Evolutionary conservation across 352 stramenopile genomes (phyloP).

Genomic region (Phytophthora cajani): DNA sequence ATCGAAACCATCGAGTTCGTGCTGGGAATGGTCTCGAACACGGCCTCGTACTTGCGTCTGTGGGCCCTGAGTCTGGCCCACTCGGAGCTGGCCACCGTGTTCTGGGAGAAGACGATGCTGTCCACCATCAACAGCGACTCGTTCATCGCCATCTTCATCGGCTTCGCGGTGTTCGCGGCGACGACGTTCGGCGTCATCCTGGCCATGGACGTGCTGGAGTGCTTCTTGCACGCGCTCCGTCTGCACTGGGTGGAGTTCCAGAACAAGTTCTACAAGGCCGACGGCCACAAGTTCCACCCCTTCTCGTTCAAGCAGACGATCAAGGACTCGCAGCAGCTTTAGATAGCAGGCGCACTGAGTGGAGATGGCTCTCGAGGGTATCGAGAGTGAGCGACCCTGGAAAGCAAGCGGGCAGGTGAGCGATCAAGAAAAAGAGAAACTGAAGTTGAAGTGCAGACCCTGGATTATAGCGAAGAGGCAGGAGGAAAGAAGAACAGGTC

Average conservation of each 20-base stretch:
- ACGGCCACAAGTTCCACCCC: conserved; percentile 97
- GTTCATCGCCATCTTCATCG: conserved; percentile 96
- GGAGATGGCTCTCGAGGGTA: not conserved
- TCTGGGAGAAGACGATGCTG: conserved; percentile 99
- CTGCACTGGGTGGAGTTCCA: conserved; percentile 99
- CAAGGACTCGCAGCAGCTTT: conserved; percentile 64
- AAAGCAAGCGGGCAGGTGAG: conserved; percentile 26
- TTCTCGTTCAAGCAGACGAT: conserved; percentile 94
- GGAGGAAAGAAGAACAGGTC: conserved; percentile 18
- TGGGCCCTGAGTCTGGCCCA: conserved; percentile 99
- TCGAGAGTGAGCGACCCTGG: conserved; percentile 7
- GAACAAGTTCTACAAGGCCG: conserved; percentile 99
- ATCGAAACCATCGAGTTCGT: conserved; percentile 99
- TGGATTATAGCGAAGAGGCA: conserved; percentile 18
- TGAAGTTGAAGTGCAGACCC: conserved; percentile 28
- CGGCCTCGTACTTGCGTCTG: conserved; percentile 98
- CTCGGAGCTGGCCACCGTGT: conserved; percentile 93
- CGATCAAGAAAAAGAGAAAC: conserved; percentile 25
- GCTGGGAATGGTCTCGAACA: conserved; percentile 99
- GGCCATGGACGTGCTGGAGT: conserved; percentile 99
- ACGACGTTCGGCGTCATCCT: conserved; percentile 98
- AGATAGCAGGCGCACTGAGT: conserved; percentile 25
- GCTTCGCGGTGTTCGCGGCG: conserved; percentile 92
- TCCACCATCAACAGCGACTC: conserved; percentile 97
- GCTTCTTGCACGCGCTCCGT: conserved; percentile 98